These are phyloP conservation scores for Trametes sanguinea DNA, from an alignment of 768 basidiomycete genomes.

Conservation along the genomic window DNA sequence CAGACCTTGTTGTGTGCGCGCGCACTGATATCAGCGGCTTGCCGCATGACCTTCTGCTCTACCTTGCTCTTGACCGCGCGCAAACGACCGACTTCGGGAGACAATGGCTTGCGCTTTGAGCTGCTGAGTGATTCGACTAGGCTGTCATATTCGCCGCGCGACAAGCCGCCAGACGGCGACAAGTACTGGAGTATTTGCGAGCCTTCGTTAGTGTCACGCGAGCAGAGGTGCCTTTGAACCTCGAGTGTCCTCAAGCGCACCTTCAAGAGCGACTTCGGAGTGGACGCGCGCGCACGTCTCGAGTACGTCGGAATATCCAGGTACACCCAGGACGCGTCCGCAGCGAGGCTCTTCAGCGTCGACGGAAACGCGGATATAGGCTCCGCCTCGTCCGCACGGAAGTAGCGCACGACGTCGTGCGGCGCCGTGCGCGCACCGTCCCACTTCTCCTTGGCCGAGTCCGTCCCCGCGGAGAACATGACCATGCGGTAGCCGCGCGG, in stretches of 20 bases:
- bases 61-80: constrained; percentile 77
- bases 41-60: constrained; percentile 79
- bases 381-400: constrained; percentile 76
- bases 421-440: constrained; percentile 83
- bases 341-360: constrained; percentile 54
- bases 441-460: constrained; percentile 84
- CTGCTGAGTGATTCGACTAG: constrained; percentile 56
- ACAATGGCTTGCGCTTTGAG: constrained; percentile 52
- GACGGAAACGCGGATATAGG: constrained; percentile 56
- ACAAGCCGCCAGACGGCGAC: constrained; percentile 23
- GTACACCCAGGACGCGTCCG: constrained; percentile 35
- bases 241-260: constrained; percentile 21
- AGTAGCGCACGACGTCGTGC: constrained; percentile 62
- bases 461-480: constrained; percentile 76
- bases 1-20: constrained; percentile 81
- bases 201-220: not conserved
- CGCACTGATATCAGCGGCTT: constrained; percentile 86
- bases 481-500: constrained; percentile 84
- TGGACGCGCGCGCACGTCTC: constrained; percentile 26
- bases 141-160: constrained; percentile 52
- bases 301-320: constrained; percentile 38
- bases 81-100: constrained; percentile 68
- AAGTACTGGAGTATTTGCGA: constrained; percentile 24
- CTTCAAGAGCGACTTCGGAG: constrained; percentile 59
- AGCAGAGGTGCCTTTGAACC: too few relatives aligned